These are phyloP conservation scores for Parastagonospora nodorum DNA, from an alignment of 2,329 filamentous ascomycete species.

Conservation along the genomic window DNA sequence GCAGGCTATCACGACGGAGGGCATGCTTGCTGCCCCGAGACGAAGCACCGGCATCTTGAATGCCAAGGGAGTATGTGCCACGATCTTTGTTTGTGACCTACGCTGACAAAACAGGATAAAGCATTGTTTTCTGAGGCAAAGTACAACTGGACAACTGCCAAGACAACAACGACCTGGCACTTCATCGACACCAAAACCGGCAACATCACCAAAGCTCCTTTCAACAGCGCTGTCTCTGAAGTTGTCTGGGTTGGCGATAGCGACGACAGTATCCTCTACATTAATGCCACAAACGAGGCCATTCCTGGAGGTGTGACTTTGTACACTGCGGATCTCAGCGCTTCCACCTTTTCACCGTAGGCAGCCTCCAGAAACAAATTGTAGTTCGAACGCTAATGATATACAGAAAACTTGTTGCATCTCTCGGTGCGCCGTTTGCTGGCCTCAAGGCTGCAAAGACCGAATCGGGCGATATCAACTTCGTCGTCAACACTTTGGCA, in stretches of 20 bases:
- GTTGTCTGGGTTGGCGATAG: conserved; percentile 41
- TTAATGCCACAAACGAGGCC: conserved; percentile 66
- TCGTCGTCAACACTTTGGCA: conserved; percentile 63
- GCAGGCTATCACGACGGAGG: conserved; percentile 33
- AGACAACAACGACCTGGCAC: conserved; percentile 56
- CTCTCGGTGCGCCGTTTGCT: conserved; percentile 53
- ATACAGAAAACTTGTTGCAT: conserved; percentile 37
- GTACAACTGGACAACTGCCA: conserved; percentile 44
- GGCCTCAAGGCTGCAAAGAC: conserved; percentile 55
- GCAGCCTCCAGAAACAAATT: neutral
- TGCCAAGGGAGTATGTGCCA: conserved; percentile 35
- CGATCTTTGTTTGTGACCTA: too few relatives aligned
- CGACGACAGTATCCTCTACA: conserved; percentile 63
- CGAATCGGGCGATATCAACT: conserved; percentile 48
- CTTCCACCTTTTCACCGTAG: conserved; percentile 32
- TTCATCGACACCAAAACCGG: conserved; percentile 38
- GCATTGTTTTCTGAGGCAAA: conserved; percentile 41
- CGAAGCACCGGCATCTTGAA: conserved; percentile 40
- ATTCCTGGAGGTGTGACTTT: conserved; percentile 42
- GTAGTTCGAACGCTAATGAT: neutral
- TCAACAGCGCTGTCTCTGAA: conserved; percentile 38
- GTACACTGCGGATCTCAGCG: conserved; percentile 39
- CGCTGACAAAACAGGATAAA: conserved; percentile 30
- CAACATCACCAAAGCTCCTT: conserved; percentile 39
- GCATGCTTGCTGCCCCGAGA: conserved; percentile 34